These are phyloP conservation scores for Lachnellula occidentalis DNA, from an alignment of 2,329 filamentous ascomycete species.

Conservation along the genomic window DNA sequence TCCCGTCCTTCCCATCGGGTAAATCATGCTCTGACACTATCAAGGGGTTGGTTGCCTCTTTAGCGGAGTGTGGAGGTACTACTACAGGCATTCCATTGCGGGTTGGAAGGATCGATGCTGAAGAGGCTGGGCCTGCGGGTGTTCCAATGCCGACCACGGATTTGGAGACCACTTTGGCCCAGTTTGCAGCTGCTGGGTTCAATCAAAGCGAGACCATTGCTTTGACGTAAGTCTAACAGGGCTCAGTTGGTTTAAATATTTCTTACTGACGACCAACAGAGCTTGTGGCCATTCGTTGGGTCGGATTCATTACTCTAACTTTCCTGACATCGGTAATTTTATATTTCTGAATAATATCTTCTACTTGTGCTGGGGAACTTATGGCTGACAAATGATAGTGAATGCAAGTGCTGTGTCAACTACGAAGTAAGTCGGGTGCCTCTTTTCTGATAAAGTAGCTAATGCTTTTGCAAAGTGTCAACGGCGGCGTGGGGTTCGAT, in stretches of 20 bases:
- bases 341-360: too few species aligned
- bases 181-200: constrained; percentile 22
- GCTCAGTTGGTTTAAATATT: neutral
- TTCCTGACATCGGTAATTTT: constrained; percentile 8
- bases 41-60: constrained; percentile 11
- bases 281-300: constrained; percentile 21
- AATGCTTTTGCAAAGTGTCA: constrained; percentile 2
- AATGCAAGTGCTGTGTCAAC: neutral
- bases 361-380: too few species aligned
- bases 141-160: constrained; percentile 16
- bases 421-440: neutral
- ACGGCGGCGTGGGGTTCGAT: constrained; percentile 32
- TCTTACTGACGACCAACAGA: neutral
- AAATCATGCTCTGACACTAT: neutral
- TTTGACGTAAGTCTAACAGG: constrained; percentile 7
- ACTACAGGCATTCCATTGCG: constrained; percentile 13
- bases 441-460: neutral
- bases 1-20: neutral
- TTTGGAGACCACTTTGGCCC: constrained; percentile 8
- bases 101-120: constrained; percentile 28
- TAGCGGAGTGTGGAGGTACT: constrained; percentile 8
- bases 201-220: constrained; percentile 19
- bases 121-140: constrained; percentile 14
- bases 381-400: neutral
- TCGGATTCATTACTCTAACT: constrained; percentile 11